Base-by-base conservation (phyloP, 495 filamentous ascomycete species). In the Ramalina intermedia region DNA sequence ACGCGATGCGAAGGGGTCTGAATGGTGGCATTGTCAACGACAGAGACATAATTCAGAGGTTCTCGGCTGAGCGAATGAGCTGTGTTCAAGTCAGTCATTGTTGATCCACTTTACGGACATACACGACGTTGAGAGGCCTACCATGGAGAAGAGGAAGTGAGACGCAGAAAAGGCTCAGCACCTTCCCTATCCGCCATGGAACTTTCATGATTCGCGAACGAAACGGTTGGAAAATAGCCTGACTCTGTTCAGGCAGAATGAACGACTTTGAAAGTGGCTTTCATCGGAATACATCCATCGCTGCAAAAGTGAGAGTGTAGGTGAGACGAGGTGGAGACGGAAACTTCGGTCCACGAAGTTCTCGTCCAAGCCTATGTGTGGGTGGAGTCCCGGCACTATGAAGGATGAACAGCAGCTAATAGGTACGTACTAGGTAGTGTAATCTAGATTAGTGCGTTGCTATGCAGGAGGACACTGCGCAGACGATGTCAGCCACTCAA, bases 1-100 rank as follows among this genome's bases (percentile, higher is more conserved):
- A 94, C 77, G 50, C 82, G 76, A 56, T 87, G 78, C 24, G 82
- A 82, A 11, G 82, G 80, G 1, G 88, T 93, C 52, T 82, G 75
- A 37, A 98, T 84, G 39, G 72, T 66, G 6, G 85, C 72, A 61
- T 87, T 78, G 29, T 90, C 83, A 48, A 96, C 66, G 41, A 76
- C 68, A 1, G 80, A 80, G 26, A 93, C 65, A 60, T 82, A 81
- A 51, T 70, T 78, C 43, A 98, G 72, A 9, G 89, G 84, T 55
- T 81, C 81, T 50, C 89, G 74, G 43, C 87, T 68, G 27, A 46
- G 51, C 20, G 51, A 52, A 51, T 45, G 43, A 43, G 47, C 48
- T 57, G 8, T 3, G 23, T 37, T 21, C n/a, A 13, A 17, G 13
- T 43, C 49, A 60, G 24, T 58, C 47, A 33, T 46, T 33, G 29